A percentile compares a stretch with the other conserved stretches of the same genome.
These are phyloP conservation scores for Sclerotinia sclerotiorum DNA, from an alignment of 2,329 filamentous ascomycete genomes.

Conservation along the genomic window DNA sequence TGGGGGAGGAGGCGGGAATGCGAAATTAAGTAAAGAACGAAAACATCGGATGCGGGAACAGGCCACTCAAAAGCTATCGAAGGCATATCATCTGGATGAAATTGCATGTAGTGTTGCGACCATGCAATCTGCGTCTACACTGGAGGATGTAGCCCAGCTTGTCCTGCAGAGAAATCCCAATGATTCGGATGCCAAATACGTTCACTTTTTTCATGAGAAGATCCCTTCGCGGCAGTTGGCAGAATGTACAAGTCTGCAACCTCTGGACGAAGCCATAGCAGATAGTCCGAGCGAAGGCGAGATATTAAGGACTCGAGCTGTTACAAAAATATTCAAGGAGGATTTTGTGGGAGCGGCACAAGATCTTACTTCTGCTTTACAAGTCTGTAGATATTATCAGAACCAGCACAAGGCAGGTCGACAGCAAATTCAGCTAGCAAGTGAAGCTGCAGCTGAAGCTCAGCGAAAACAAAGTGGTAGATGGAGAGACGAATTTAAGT, in stretches of 20 bases:
- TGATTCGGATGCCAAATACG: slow-evolving; percentile 76
- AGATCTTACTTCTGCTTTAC: slow-evolving; percentile 69
- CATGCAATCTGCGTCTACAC: slow-evolving; percentile 75
- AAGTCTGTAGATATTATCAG: slow-evolving; percentile 44
- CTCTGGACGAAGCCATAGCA: slow-evolving; percentile 66
- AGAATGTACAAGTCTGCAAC: slow-evolving; percentile 66
- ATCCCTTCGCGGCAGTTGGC: slow-evolving; percentile 74
- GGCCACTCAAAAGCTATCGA: slow-evolving; percentile 73
- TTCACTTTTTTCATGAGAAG: slow-evolving; percentile 93
- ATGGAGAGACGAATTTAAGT: slow-evolving; percentile 51
- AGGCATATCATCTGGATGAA: slow-evolving; percentile 79
- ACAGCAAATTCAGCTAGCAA: slow-evolving; percentile 53
- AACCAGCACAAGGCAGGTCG: slow-evolving; percentile 38
- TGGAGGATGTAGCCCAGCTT: slow-evolving; percentile 73
- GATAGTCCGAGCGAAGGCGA: slow-evolving; percentile 64
- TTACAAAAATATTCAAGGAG: slow-evolving; percentile 73
- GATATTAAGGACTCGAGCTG: slow-evolving; percentile 69
- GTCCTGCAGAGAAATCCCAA: slow-evolving; percentile 69
- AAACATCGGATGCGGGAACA: slow-evolving; percentile 79
- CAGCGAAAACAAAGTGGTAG: slow-evolving; percentile 37
- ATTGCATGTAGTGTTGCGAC: slow-evolving; percentile 79
- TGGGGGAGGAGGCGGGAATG: slow-evolving; percentile 55
- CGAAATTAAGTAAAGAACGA: slow-evolving; percentile 72
- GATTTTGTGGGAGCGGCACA: slow-evolving; percentile 68
- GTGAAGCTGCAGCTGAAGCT: slow-evolving; percentile 39